Evolutionary conservation across 192 early-diverging fungal species (phyloP), one percentile per base, ranked within the genome.

Genomic region (Linnemannia exigua): DNA sequence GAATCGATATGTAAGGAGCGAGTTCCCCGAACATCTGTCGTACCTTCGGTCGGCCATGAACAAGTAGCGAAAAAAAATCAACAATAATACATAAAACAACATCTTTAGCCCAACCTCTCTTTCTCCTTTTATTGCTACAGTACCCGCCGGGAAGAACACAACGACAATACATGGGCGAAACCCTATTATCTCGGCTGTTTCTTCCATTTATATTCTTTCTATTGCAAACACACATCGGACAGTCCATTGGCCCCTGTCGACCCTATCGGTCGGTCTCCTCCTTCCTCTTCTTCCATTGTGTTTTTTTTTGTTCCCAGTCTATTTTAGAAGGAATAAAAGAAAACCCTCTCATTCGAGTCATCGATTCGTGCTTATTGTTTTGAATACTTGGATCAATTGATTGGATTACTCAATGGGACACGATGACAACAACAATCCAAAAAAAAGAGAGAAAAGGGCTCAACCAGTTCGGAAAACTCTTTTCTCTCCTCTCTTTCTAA

Each of bases 391-490:
- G 19, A n/a, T 51, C 25, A 48, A 76, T 58, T 76, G 58, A 63
- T 63, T 12, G 11, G 58, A 63, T 31, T 63, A 63, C 58, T 63
- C 58, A 63, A 31, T 72, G 48, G 20, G 36, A 28, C 72, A n/a
- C 51, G n/a, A 47, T 35, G 33, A 73, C 50, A 28, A n/a, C 14
- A 25, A 3, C 47, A 37, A 16, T 37, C 36, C 17, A 19, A 38
- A 38, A 38, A 3, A 70, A 41, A 71, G n/a, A 28, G 44, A 2
- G 37, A 71, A 71, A 70, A 72, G 70, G 58, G 58, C 58, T 38
- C 41, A 36, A 25, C 51, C 37, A 19, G 67, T 54, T 63, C 76
- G 76, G 76, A 77, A 77, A 68, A 68, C 67, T 70, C 67, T 70
- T 77, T 63, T 63, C 58, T 61, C 58, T 61, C 58, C 22, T 19